Base-by-base conservation (phyloP, 2,329 filamentous ascomycete species). In the Endoconidiophora laricicola region DNA sequence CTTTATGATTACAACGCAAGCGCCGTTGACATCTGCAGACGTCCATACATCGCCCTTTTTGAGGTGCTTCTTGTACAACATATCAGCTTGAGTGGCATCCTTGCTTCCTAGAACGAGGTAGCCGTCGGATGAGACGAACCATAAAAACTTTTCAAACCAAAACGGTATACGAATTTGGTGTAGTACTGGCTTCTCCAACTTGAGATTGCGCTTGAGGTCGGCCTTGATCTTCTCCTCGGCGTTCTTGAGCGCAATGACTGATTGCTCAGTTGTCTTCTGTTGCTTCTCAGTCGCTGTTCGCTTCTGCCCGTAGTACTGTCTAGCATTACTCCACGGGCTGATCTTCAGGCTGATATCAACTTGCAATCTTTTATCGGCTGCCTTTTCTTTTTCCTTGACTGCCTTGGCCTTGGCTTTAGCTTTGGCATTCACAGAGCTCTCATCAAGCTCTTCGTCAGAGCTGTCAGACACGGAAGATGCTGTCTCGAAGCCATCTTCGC, bases 131-230 rank as follows among this genome's bases (percentile, higher is more conserved):
- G 88, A 95, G 57, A 96, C 76, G 66, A 98, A 98, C 74, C 86
- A 96, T 24, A 80, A 70, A 59, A 94, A 98, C 64, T 98, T 98
- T 60, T 98, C 91, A 57, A 95, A 98, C 91, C 91, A 98, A 58
- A 88, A 76, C 56, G 81, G 82, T 59, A 80, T 83, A 50, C 91
- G 77, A 6, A 94, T 81, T 0, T 83, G 86, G 43, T 88, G 79
- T 7, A 96, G 67, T 2, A 93, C 69, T 18, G 86, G 81, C 62
- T 94, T 95, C 65, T 96, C 91, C 60, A 91, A 83, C 66, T 94
- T 94, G 51, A 96, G 65, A 0, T 80, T 82, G 59, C 87, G 90
- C 65, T 53, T 51, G 20, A 56, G 48, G 43, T 54, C 54, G 16
- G 52, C 52, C 46, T 50, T 54, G 18, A 55, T 50, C 23, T 54